Evolutionary conservation across 2,329 filamentous ascomycete genomes (phyloP), one percentile per base, ranked within the genome.

Genomic region (Cladophialophora psammophila): DNA sequence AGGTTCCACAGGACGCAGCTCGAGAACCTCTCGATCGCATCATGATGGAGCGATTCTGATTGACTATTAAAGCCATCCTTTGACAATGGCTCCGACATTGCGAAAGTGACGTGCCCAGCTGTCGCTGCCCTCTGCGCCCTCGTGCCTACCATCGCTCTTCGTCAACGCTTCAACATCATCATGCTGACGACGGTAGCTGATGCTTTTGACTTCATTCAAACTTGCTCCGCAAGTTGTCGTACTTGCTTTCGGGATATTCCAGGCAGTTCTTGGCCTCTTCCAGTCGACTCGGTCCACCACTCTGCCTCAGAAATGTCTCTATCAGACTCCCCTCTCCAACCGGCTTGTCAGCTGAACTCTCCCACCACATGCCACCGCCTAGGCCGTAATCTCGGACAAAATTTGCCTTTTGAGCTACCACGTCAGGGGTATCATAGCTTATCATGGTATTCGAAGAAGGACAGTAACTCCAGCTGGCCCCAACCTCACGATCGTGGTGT

Each of bases 321-420:
- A 94, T 93, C 75, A 97, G 76, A 73, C 91, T 94, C 0, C 84
- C 81, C 10, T 78, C 78, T 0, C 88, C 88, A 2, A 79, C 76
- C 10, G 70, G 38, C 75, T 88, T 89, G 77, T 97, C 94, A 0
- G 87, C 89, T 74, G 90, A 94, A 73, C 88, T 92, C 81, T 97
- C 94, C 92, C 92, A 96, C 93, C 93, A 98, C 94, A 98, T 97
- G n/a, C 86, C 92, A 18, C 94, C 94, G 1, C 93, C 94, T 0
- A 97, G 84, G 0, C 87, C 83, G 53, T 85, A 81, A 20, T 86
- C 77, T 75, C 83, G 86, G 75, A 97, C 87, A 76, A 88, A 97
- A 10, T 86, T 80, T 1, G 89, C 88, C 82, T 97, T 98, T 71
- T 80, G 76, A 71, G 82, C 82, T 3, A 88, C 90, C 77, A 93